phyloP scores from a whole-genome alignment of 1,284 basidiomycete genomes.

The Thecaphora thlaspeos region DNA sequence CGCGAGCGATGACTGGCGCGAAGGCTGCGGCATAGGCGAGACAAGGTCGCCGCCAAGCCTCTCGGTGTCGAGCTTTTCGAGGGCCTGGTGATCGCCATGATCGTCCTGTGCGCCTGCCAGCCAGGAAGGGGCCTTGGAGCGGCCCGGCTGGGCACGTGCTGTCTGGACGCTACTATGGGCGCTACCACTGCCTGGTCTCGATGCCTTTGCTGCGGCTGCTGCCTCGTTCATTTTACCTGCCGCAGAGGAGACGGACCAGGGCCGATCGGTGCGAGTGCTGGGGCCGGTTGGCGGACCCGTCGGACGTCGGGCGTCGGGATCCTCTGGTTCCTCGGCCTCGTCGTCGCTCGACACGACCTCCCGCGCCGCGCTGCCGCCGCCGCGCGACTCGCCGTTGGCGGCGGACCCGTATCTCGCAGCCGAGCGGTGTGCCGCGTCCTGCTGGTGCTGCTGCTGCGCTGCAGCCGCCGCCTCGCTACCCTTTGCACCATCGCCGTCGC shows the following conservation, averaged over 20 bases:
- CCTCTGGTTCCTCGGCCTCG: conserved; percentile 21
- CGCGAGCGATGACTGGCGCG: conserved; percentile 1
- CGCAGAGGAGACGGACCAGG: neutral
- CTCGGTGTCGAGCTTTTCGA: neutral
- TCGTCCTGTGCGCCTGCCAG: conserved; percentile 15
- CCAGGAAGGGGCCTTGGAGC: conserved; percentile 26
- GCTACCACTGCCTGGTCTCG: neutral
- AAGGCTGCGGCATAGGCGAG: neutral
- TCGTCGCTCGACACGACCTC: conserved; percentile 3
- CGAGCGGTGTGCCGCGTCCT: too few relatives aligned
- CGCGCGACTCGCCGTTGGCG: conserved; percentile 1
- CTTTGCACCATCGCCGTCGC: too few relatives aligned
- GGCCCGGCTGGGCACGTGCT: conserved; percentile 15
- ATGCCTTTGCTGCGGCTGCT: too few relatives aligned
- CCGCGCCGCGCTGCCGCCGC: too few relatives aligned
- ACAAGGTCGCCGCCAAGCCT: neutral
- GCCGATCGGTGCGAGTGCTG: conserved; percentile 11
- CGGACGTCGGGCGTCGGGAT: conserved; percentile 19
- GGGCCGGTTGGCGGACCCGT: conserved; percentile 2
- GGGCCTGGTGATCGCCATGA: conserved; percentile 1
- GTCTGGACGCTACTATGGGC: conserved; percentile 5
- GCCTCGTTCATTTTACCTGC: too few relatives aligned
- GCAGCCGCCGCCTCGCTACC: too few relatives aligned
- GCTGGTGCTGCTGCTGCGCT: too few relatives aligned
- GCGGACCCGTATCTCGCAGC: neutral